Base-by-base conservation (phyloP, 768 basidiomycete genomes). In the Hemileccinum impolitum region DNA sequence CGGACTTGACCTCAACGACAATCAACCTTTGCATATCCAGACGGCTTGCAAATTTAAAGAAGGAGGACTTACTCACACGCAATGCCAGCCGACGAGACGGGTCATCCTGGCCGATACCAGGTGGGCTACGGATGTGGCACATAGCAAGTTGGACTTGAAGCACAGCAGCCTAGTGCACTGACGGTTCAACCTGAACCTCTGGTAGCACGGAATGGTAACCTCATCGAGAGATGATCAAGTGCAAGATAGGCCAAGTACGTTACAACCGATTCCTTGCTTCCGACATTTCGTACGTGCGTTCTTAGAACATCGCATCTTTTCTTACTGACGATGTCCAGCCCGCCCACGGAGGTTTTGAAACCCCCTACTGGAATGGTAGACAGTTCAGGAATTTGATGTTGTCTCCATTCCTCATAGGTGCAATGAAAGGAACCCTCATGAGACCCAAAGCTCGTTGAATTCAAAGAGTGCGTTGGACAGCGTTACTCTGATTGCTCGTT, bases 201-300 rank as follows among this genome's bases (percentile, higher is more conserved):
- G 43, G 37, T 68, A 85, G 86, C 58, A 70, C 73, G 58, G n/a
- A n/a, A n/a, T n/a, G n/a, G n/a, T n/a, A n/a, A n/a, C n/a, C n/a
- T n/a, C n/a, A 84, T 36, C 80, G 86, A 34, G 77, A 84, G 59
- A 79, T 81, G 47, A 80, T 93, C 63, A 90, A 90, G 65, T 63
- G 75, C 63, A 89, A 82, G 65, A 72, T 91, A 12, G 68, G 76
- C 59, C 71, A 87, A 73, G 90, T 89, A 56, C 46, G 55, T 25
- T 39, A 46, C 28, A 47, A 45, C 19, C 25, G 1, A 21, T 28
- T 23, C 28, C 34, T 44, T 39, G 3, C 26, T 42, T 40, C 30
- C 14, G 23, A 11, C 28, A 18, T 31, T 38, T 25, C 21, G 23
- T 48, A 47, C 36, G 38, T 41, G 36, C 17, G 18, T 23, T 26